Evolutionary conservation across 2,329 filamentous ascomycete species (phyloP), one percentile per base, ranked within the genome.

Genomic region (Elsinoe arachidis): DNA sequence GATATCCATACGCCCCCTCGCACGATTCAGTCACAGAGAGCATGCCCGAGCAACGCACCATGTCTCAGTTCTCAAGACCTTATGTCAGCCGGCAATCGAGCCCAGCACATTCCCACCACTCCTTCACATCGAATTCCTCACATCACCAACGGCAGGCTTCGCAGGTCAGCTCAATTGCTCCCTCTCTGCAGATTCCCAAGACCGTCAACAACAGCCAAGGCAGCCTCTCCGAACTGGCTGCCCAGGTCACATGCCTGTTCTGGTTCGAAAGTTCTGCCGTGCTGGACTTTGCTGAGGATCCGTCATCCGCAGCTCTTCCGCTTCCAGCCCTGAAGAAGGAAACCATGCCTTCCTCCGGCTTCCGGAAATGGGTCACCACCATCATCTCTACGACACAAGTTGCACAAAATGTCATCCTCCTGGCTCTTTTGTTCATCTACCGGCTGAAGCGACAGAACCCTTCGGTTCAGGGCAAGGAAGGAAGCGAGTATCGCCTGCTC

Each of bases 331-430:
- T 96, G 7, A 81, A 84, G 10, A 72, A 80, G 15, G 84, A 93
- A 63, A 90, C 91, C 9, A 80, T 85, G 49, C 90, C 92, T 0
- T 84, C 84, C 14, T 80, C 82, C 3, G 86, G 87, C 14, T 97
- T 97, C 70, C 83, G 86, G 67, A 95, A 95, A 79, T 97, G 93
- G 93, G 90, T 96, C 3, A 84, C 88, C 49, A 89, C 84, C 7
- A 90, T 97, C 57, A 77, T 99, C 15, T 87, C 89, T 0, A 97
- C 93, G 0, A 99, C 93, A 0, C 91, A 97, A 70, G 92, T 99
- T 34, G 93, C 91, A 55, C 90, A 93, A 67, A 97, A 97, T 67
- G 93, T 99, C 55, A 89, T 97, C 41, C 73, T 97, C 10, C 74
- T 99, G 51, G 92, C 92, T 0, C 75, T 99, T 44, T 75, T 97